Evolutionary conservation across 495 filamentous ascomycete species (phyloP).

Genomic region (Tuber melanosporum): DNA sequence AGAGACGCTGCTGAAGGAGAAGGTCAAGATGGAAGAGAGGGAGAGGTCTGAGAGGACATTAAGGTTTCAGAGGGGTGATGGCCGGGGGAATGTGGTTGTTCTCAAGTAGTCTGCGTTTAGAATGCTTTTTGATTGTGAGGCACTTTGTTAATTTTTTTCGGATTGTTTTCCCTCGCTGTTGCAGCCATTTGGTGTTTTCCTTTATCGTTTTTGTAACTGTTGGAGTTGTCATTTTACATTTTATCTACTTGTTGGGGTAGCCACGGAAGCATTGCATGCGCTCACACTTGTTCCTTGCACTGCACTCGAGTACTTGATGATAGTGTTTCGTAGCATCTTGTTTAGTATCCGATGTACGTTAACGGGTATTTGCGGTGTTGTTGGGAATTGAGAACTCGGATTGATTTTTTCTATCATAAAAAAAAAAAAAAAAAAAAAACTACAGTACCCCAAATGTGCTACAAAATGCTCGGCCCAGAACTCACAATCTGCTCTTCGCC

Average conservation of each 20-base stretch:
- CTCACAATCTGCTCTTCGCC: background rate
- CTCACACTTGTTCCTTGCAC: background rate
- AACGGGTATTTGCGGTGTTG: background rate
- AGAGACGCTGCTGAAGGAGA: constrained; percentile 35
- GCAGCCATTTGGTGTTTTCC: background rate
- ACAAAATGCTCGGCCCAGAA: background rate
- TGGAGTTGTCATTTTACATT: background rate
- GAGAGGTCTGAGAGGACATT: constrained; percentile 1
- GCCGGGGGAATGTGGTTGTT: constrained; percentile 18
- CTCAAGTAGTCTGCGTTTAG: background rate
- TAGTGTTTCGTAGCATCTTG: background rate
- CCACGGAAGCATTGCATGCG: background rate
- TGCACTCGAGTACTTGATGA: background rate
- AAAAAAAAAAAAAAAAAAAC: background rate
- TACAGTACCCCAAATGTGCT: background rate
- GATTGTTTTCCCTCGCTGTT: background rate
- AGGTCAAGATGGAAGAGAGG: constrained; percentile 20
- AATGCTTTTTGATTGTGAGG: background rate
- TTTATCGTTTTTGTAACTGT: background rate
- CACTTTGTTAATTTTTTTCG: background rate
- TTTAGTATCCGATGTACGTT: background rate
- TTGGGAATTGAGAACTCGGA: background rate
- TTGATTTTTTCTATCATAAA: background rate
- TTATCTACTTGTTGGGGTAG: background rate
- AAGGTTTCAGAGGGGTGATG: background rate